Percentiles rank a stretch among this genome's conserved stretches.
Conservation (phyloP, 768 basidiomycete genomes). For the Amyloporia xantha region DNA sequence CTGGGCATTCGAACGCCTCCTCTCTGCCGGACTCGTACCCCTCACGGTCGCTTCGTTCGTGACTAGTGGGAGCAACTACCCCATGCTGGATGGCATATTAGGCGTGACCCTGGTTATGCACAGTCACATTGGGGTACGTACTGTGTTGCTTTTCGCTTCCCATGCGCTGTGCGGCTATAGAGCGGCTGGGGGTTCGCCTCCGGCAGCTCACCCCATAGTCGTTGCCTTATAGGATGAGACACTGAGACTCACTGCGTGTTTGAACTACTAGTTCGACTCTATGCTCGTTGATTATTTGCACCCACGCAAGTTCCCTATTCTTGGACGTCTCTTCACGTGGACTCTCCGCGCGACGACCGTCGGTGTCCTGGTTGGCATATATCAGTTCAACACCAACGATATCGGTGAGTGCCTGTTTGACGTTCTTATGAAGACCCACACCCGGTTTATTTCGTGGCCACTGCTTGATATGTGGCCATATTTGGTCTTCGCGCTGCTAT, state of each 20-base stretch:
- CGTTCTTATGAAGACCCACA: neutral
- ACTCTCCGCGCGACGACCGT: constrained; percentile 68
- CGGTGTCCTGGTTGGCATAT: constrained; percentile 82
- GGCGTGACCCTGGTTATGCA: constrained; percentile 87
- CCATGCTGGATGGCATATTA: constrained; percentile 84
- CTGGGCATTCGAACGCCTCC: constrained; percentile 88
- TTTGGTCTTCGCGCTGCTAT: neutral
- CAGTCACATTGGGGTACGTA: constrained; percentile 87
- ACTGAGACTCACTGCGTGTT: constrained; percentile 4
- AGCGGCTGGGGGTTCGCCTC: neutral
- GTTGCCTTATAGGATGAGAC: neutral
- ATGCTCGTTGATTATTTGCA: constrained; percentile 87
- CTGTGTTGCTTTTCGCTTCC: neutral
- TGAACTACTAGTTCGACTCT: constrained; percentile 55
- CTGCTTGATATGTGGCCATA: neutral
- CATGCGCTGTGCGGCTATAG: neutral
- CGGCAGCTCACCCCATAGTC: too few relatives aligned
- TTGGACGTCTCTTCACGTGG: constrained; percentile 73
- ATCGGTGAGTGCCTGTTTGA: constrained; percentile 57
- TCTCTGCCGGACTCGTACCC: constrained; percentile 84
- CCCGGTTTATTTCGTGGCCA: too few relatives aligned
- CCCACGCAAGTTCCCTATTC: constrained; percentile 83
- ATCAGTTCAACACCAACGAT: constrained; percentile 98
- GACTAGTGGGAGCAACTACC: constrained; percentile 67
- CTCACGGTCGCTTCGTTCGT: constrained; percentile 83